Evolutionary conservation across 1,284 basidiomycete genomes (phyloP).

Genomic region (Pseudozyma sp.): DNA sequence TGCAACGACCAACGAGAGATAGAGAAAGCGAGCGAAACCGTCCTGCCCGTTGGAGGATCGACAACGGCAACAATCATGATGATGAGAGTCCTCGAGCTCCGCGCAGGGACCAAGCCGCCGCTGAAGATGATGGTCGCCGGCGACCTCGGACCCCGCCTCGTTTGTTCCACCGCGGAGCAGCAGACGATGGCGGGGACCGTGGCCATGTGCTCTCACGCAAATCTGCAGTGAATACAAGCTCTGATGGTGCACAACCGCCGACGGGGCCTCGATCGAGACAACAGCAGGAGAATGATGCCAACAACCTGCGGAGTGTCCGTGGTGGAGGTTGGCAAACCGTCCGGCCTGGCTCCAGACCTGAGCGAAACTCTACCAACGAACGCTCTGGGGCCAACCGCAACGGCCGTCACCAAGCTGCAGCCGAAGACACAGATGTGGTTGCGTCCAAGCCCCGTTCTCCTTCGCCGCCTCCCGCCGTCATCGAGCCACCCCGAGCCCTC

Average conservation of each 20-base stretch:
- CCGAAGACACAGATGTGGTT: too few relatives aligned
- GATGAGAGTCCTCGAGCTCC: neutral
- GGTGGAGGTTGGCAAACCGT: conserved; percentile 45
- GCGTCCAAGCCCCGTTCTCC: too few relatives aligned
- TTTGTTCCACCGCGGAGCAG: neutral
- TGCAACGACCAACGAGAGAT: conserved; percentile 7
- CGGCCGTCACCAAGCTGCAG: conserved; percentile 2
- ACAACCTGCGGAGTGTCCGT: conserved; percentile 28
- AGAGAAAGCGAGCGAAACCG: conserved; percentile 19
- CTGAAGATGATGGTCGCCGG: conserved; percentile 1
- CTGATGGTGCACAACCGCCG: conserved; percentile 24
- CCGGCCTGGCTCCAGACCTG: conserved; percentile 24
- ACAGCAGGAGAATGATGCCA: conserved; percentile 22
- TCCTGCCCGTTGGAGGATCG: conserved; percentile 34
- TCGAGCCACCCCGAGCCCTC: conserved; percentile 29
- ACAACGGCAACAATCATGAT: conserved; percentile 10
- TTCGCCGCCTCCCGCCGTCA: neutral
- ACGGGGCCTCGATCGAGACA: conserved; percentile 16
- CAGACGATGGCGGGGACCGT: conserved; percentile 19
- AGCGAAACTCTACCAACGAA: conserved; percentile 7
- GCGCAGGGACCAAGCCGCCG: conserved; percentile 4
- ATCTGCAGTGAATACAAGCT: conserved; percentile 12
- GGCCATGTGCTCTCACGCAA: conserved; percentile 38
- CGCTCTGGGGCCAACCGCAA: conserved; percentile 1
- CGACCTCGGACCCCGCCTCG: conserved; percentile 17